phyloP scores from a whole-genome alignment of 768 basidiomycete genomes.

The Boletus barrowsii region DNA sequence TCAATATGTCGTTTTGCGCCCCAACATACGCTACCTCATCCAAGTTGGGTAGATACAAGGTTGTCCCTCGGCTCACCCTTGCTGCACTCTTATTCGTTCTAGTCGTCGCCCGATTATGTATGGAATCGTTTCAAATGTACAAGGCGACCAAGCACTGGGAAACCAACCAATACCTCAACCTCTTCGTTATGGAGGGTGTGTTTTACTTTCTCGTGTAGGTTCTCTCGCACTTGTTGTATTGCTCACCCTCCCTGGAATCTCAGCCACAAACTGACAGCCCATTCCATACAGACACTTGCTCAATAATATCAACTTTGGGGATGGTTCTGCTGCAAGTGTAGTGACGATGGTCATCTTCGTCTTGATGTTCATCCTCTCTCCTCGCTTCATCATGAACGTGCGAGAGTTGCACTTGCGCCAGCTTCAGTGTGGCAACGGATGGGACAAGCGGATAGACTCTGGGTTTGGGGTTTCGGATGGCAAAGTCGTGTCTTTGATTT shows the following conservation, averaged over 20 bases:
- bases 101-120: background rate
- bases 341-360: background rate
- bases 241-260: background rate
- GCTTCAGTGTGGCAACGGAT: background rate
- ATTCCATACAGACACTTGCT: slow-evolving; percentile 13
- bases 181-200: slow-evolving; percentile 13
- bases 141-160: slow-evolving; percentile 6
- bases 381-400: slow-evolving; percentile 21
- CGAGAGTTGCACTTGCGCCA: slow-evolving; percentile 8
- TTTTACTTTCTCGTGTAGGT: slow-evolving; percentile 22
- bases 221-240: background rate
- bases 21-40: background rate
- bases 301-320: slow-evolving; percentile 9
- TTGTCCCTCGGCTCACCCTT: slow-evolving; percentile 12
- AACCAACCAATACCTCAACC: slow-evolving; percentile 12
- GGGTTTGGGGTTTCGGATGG: slow-evolving; percentile 13
- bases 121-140: slow-evolving; percentile 11
- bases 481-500: background rate
- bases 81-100: slow-evolving; percentile 12
- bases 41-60: slow-evolving; percentile 8
- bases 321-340: background rate
- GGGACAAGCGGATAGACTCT: slow-evolving; percentile 3
- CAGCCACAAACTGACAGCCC: background rate
- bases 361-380: slow-evolving; percentile 8
- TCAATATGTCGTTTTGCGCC: slow-evolving; percentile 16